phyloP scores from a whole-genome alignment of 2,329 filamentous ascomycete species.

The Neurospora crassa region DNA sequence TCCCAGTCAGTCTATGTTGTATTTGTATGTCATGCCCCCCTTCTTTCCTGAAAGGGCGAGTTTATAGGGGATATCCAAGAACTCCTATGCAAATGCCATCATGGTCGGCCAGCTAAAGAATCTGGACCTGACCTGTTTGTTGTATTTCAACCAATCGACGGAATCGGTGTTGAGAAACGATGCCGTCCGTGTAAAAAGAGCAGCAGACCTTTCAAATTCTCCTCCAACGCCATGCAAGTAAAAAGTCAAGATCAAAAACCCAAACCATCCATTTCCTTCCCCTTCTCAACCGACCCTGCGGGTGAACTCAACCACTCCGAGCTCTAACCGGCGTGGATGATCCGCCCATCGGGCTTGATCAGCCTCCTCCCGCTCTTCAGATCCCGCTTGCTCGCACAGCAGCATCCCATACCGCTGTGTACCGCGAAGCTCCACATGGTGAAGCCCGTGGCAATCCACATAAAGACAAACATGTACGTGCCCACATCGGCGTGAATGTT shows the following conservation, averaged over 20 bases:
- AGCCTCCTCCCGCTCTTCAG: slow-evolving; percentile 30
- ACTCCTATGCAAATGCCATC: background rate
- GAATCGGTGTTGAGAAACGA: background rate
- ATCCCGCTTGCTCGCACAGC: slow-evolving; percentile 51
- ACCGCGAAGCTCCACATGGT: slow-evolving; percentile 61
- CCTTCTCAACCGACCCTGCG: slow-evolving; percentile 4
- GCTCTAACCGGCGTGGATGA: background rate
- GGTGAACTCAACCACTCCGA: background rate
- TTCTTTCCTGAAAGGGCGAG: background rate
- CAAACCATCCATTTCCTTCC: slow-evolving; percentile 2
- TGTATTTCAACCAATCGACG: background rate
- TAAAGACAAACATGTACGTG: slow-evolving; percentile 69
- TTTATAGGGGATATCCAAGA: background rate
- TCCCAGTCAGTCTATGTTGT: background rate
- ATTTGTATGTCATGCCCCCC: background rate
- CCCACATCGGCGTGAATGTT: slow-evolving; percentile 69
- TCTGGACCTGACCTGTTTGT: background rate
- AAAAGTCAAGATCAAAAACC: background rate
- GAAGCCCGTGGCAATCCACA: slow-evolving; percentile 72
- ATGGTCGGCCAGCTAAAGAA: background rate
- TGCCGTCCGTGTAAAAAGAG: background rate
- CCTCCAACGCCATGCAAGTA: background rate
- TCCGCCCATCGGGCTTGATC: background rate
- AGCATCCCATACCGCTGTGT: slow-evolving; percentile 71
- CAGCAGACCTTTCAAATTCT: background rate